Evolutionary conservation across 306 rosid species (phyloP).

Genomic region (Vachellia pachyceras): DNA sequence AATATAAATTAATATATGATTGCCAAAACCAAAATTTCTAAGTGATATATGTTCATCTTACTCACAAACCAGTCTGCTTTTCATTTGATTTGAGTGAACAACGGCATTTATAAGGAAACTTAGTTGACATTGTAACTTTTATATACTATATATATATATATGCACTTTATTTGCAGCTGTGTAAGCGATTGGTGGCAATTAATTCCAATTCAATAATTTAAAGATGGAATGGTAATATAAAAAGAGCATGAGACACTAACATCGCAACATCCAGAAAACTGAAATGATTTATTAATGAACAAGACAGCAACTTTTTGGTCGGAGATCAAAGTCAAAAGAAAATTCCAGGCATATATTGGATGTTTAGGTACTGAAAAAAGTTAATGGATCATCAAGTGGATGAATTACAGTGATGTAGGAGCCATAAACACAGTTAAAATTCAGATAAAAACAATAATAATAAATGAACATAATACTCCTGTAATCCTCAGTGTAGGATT

Average conservation of each 20-base stretch:
- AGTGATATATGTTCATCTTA: not conserved
- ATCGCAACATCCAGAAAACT: not conserved
- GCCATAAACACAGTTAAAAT: not conserved
- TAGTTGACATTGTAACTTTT: conserved; percentile 1
- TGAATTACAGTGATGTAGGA: not conserved
- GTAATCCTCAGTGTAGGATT: no score
- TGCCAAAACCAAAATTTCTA: no score
- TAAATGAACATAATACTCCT: not conserved
- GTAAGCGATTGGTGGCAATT: not conserved
- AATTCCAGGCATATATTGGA: not conserved
- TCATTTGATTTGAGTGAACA: conserved; percentile 1
- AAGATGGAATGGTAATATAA: not conserved
- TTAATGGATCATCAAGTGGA: not conserved
- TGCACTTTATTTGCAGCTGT: not conserved
- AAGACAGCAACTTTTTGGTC: not conserved
- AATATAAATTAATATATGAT: no score
- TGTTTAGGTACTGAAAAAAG: not conserved
- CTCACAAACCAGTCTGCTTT: not conserved
- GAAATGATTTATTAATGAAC: no score
- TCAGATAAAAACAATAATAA: not conserved
- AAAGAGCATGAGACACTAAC: not conserved
- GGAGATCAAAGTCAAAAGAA: not conserved
- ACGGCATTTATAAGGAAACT: not conserved
- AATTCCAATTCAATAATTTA: not conserved
- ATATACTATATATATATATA: not conserved